Percentiles rank a stretch among this genome's conserved stretches.
Evolutionary conservation across 2,329 filamentous ascomycete species (phyloP).

Genomic region (Colletotrichum sp.): DNA sequence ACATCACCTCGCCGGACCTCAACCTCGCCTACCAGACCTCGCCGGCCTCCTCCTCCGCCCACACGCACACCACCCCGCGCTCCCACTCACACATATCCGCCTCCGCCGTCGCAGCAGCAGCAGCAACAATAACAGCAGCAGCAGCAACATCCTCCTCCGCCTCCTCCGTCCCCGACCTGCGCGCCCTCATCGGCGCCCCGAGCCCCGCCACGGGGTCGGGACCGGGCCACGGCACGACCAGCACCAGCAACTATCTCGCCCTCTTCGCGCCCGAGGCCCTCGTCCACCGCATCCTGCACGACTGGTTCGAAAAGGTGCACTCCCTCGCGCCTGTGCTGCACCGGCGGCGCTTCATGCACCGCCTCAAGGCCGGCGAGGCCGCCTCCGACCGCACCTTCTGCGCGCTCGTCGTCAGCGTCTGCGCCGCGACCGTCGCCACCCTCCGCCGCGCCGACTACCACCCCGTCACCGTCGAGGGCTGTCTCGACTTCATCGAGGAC

Average conservation of each 20-base stretch:
- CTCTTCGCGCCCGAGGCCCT: constrained; percentile 11
- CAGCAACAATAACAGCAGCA: background rate
- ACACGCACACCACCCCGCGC: background rate
- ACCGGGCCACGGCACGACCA: background rate
- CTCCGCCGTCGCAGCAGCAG: background rate
- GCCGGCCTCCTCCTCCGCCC: background rate
- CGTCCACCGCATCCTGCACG: constrained; percentile 27
- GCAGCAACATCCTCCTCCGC: background rate
- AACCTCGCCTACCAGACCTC: background rate
- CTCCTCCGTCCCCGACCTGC: background rate
- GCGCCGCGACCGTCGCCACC: constrained; percentile 36
- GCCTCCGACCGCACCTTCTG: constrained; percentile 31
- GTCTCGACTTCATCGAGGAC: constrained; percentile 31
- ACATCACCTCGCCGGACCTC: constrained; percentile 5
- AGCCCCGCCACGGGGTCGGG: background rate
- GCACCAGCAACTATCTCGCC: background rate
- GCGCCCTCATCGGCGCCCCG: constrained; percentile 9
- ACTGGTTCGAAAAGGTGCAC: constrained; percentile 42
- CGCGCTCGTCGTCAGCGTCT: constrained; percentile 38
- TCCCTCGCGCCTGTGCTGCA: constrained; percentile 37
- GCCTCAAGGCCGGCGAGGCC: constrained; percentile 28
- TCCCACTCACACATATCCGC: background rate
- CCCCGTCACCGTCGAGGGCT: constrained; percentile 30
- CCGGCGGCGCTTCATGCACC: constrained; percentile 32
- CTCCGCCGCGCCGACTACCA: constrained; percentile 30